Conservation (phyloP, 768 basidiomycete genomes). For the Serendipita vermifera region DNA sequence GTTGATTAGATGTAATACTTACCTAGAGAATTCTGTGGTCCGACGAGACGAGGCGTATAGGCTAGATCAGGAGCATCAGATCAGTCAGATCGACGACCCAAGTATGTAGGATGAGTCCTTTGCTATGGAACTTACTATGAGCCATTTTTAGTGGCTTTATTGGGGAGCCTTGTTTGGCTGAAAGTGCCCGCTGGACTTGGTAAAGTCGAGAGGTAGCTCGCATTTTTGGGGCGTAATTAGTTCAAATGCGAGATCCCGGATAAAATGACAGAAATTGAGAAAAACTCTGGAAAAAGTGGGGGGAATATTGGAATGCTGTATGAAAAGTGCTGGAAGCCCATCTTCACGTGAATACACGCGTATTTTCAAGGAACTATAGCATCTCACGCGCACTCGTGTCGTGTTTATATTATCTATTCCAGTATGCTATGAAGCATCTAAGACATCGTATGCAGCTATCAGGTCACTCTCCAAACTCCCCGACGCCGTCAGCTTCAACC, state of each 20-base stretch:
- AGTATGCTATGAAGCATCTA: not conserved
- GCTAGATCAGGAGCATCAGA: conserved; percentile 4
- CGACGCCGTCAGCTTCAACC: not conserved
- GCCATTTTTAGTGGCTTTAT: not conserved
- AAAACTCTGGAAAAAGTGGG: not conserved
- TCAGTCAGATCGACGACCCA: not conserved
- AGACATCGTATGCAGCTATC: not conserved
- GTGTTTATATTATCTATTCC: not conserved
- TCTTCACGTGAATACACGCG: not conserved
- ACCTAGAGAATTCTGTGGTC: conserved; percentile 92
- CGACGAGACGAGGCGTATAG: conserved; percentile 64
- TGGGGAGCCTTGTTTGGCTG: not conserved
- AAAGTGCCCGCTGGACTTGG: conserved; percentile 1
- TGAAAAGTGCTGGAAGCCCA: not conserved
- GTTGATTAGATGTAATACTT: conserved; percentile 17
- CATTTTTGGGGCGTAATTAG: not conserved
- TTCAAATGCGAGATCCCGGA: not conserved
- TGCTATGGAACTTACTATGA: not conserved
- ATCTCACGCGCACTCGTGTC: not conserved
- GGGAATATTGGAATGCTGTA: not conserved
- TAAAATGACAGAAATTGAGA: not conserved
- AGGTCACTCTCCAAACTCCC: not conserved
- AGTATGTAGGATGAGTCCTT: not conserved
- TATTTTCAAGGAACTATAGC: not conserved
- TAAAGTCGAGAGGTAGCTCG: not conserved